Evolutionary conservation across 192 early-diverging fungal species (phyloP).

Genomic region (Gamsiella multidivaricata): DNA sequence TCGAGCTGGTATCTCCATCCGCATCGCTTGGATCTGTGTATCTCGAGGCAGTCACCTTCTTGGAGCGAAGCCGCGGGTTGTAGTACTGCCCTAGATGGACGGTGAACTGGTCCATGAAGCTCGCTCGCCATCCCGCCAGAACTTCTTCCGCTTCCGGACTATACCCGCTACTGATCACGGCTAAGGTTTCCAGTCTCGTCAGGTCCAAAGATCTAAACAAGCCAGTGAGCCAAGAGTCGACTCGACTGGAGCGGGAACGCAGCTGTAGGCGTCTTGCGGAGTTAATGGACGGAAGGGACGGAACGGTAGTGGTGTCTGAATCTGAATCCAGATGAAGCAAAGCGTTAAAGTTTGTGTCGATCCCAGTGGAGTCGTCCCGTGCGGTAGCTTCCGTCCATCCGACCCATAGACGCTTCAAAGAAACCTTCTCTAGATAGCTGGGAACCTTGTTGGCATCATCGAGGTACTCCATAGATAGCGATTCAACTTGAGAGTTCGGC

Average conservation of each 20-base stretch:
- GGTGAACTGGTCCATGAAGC: background rate
- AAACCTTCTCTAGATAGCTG: background rate
- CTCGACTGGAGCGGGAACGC: background rate
- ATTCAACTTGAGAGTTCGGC: slow-evolving; percentile 64
- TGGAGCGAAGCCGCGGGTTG: no score
- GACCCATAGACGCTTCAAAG: background rate
- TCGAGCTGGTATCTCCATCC: no score
- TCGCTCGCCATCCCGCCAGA: background rate
- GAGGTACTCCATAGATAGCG: slow-evolving; percentile 55
- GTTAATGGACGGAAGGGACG: no score
- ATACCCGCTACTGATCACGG: background rate
- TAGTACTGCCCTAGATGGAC: background rate
- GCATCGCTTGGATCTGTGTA: no score
- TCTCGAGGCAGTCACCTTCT: no score
- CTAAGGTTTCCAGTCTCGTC: background rate
- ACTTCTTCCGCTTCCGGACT: background rate
- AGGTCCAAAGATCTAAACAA: background rate
- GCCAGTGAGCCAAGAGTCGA: background rate
- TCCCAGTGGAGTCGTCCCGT: no score
- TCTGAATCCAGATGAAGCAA: no score
- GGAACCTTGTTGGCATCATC: background rate
- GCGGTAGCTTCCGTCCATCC: background rate
- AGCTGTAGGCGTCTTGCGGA: background rate
- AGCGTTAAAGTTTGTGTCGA: no score
- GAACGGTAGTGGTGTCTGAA: no score